Evolutionary conservation across 1,284 basidiomycete genomes (phyloP).

Genomic region (Phylloporus gajari): DNA sequence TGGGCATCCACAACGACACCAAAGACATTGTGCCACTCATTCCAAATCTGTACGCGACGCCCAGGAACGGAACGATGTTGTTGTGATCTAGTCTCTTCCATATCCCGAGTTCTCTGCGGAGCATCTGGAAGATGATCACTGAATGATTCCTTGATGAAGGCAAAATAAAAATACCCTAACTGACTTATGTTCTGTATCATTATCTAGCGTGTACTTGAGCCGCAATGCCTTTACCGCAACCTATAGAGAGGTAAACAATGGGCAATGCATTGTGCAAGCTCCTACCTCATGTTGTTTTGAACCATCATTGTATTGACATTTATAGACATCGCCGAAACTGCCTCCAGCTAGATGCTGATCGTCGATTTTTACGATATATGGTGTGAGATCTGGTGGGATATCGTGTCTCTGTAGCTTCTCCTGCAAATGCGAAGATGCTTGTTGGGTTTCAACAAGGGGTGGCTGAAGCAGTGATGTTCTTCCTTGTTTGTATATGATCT

Average conservation of each 20-base stretch:
- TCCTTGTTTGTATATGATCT: too few species aligned
- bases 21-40: slow-evolving; percentile 18
- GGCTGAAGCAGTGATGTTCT: too few species aligned
- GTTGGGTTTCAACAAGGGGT: too few species aligned
- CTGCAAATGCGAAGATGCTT: too few species aligned
- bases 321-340: slow-evolving; percentile 20
- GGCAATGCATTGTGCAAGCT: too few species aligned
- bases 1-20: slow-evolving; percentile 34
- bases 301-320: not conserved
- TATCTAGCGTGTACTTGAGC: not conserved
- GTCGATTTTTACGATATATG: not conserved
- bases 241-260: not conserved
- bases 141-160: not conserved
- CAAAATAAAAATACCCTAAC: too few species aligned
- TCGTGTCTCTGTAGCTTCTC: too few species aligned
- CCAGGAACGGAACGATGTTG: slow-evolving; percentile 35
- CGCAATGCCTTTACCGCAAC: slow-evolving; percentile 33
- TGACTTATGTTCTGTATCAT: not conserved
- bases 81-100: slow-evolving; percentile 29
- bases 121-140: slow-evolving; percentile 1
- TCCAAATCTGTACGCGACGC: slow-evolving; percentile 27
- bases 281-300: not conserved
- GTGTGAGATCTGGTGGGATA: not conserved
- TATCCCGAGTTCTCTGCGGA: slow-evolving; percentile 30
- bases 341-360: slow-evolving; percentile 5